A percentile compares a stretch with the other conserved stretches of the same genome.
Conservation (phyloP, 106 monocot genomes). For the Dioscorea alata region DNA sequence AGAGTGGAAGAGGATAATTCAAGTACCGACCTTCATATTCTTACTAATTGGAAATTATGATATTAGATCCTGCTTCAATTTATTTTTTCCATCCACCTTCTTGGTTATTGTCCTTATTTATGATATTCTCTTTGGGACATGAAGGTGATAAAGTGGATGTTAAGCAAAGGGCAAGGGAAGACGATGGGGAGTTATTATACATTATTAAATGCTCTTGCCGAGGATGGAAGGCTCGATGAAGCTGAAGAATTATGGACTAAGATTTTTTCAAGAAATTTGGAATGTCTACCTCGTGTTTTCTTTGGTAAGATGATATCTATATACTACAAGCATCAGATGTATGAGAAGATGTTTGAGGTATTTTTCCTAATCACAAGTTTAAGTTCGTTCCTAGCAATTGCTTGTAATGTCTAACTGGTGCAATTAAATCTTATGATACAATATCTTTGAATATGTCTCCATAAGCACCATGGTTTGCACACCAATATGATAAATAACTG, state of each 20-base stretch:
- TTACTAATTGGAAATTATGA: too few species aligned
- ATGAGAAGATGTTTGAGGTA: conserved; percentile 98
- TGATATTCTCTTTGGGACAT: background rate
- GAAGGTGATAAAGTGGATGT: conserved; percentile 94
- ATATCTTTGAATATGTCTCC: too few species aligned
- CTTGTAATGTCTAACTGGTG: too few species aligned
- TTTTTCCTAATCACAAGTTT: too few species aligned
- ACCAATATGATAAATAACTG: too few species aligned
- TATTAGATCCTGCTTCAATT: too few species aligned
- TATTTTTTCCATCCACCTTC: too few species aligned
- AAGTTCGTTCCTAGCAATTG: too few species aligned
- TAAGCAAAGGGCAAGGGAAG: conserved; percentile 98
- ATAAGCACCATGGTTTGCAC: too few species aligned
- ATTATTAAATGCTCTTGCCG: conserved; percentile 82
- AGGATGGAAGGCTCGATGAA: conserved; percentile 90
- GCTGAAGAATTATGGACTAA: conserved; percentile 80
- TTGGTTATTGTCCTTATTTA: too few species aligned
- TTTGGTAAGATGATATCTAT: conserved; percentile 82
- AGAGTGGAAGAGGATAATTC: conserved; percentile 97
- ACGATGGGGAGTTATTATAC: conserved; percentile 90
- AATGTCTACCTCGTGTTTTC: conserved; percentile 79
- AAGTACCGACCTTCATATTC: conserved; percentile 32
- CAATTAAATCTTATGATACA: too few species aligned
- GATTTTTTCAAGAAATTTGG: conserved; percentile 76
- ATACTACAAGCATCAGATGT: conserved; percentile 52